Percentiles rank a stretch among this genome's conserved stretches.
phyloP scores from a whole-genome alignment of 371 early-diverging fungal genomes.

The Amoeboaphelidium protococcarum region DNA sequence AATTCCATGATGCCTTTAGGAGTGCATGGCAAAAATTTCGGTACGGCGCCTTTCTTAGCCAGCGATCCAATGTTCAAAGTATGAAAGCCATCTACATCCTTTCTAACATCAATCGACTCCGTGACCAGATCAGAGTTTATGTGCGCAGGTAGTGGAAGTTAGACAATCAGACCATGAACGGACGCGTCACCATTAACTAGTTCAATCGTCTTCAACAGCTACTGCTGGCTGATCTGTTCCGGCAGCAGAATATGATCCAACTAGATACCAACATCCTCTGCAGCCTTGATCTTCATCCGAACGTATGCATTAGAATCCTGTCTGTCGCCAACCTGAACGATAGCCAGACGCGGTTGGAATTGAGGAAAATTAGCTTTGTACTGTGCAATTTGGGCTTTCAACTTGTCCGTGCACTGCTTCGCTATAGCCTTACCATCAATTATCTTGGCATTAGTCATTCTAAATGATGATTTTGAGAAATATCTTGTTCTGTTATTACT shows the following conservation, averaged over 20 bases:
- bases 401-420: neutral
- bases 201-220: slow-evolving; percentile 24
- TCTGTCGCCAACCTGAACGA: slow-evolving; percentile 69
- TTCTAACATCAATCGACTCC: slow-evolving; percentile 49
- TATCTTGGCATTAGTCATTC: neutral
- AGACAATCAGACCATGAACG: slow-evolving; percentile 75
- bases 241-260: neutral
- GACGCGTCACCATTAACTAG: slow-evolving; percentile 39
- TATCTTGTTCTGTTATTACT: no score
- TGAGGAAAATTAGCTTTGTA: neutral
- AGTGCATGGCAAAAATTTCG: slow-evolving; percentile 83
- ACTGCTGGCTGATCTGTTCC: no score
- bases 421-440: neutral
- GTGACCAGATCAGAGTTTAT: slow-evolving; percentile 43
- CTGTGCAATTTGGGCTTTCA: neutral
- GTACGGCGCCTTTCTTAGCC: slow-evolving; percentile 43
- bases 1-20: slow-evolving; percentile 71
- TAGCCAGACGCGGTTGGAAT: slow-evolving; percentile 41
- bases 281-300: slow-evolving; percentile 66
- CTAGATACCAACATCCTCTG: slow-evolving; percentile 30
- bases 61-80: slow-evolving; percentile 66
- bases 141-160: slow-evolving; percentile 73
- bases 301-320: slow-evolving; percentile 75
- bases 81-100: slow-evolving; percentile 92
- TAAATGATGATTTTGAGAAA: neutral